Evolutionary conservation across 1,284 basidiomycete species (phyloP).

Genomic region (Nidula niveotomentosa): DNA sequence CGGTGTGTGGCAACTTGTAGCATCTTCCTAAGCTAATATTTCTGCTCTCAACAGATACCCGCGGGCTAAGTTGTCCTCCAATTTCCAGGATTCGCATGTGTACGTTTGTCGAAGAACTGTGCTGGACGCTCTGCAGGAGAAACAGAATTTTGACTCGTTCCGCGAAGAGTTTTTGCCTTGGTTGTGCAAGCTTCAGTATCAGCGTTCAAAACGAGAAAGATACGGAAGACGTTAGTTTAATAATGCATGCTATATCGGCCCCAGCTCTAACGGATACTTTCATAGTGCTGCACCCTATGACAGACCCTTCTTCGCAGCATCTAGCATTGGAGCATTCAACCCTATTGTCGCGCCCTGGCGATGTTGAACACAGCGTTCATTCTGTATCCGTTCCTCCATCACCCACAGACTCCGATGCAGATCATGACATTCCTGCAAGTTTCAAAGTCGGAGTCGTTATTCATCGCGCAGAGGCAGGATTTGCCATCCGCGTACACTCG

Average conservation of each 20-base stretch:
- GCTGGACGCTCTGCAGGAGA: slow-evolving; percentile 71
- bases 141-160: slow-evolving; percentile 73
- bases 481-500: slow-evolving; percentile 82
- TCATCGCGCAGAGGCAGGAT: slow-evolving; percentile 55
- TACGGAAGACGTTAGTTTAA: slow-evolving; percentile 48
- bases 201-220: slow-evolving; percentile 54
- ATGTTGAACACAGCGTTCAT: slow-evolving; percentile 7
- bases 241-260: slow-evolving; percentile 5
- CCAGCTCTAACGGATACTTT: slow-evolving; percentile 1
- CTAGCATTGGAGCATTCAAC: slow-evolving; percentile 63
- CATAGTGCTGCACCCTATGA: slow-evolving; percentile 40
- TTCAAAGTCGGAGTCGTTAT: slow-evolving; percentile 62
- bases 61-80: slow-evolving; percentile 66
- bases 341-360: slow-evolving; percentile 24
- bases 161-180: slow-evolving; percentile 89
- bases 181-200: slow-evolving; percentile 84
- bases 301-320: slow-evolving; percentile 39
- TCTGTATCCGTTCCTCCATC: slow-evolving; percentile 36
- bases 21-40: not conserved
- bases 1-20: slow-evolving; percentile 35
- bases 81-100: slow-evolving; percentile 84
- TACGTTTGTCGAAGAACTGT: slow-evolving; percentile 82
- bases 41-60: slow-evolving; percentile 60
- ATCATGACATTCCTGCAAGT: slow-evolving; percentile 34
- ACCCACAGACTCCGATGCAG: slow-evolving; percentile 42